Evolutionary conservation across 1,284 basidiomycete genomes (phyloP).

Genomic region (Ceratobasidium papillatum): DNA sequence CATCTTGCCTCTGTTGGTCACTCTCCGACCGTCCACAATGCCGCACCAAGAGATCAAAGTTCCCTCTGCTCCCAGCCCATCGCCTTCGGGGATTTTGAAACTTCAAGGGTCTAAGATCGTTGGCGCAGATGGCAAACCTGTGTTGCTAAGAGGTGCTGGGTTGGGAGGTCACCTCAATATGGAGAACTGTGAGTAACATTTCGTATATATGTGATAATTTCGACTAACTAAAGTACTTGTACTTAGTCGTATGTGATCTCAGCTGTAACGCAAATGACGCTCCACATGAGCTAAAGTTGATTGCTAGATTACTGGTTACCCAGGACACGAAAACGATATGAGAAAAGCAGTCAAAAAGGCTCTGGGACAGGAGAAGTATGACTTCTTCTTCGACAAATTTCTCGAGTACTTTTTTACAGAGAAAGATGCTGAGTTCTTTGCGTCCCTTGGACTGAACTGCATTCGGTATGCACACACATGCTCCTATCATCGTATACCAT

Average conservation of each 20-base stretch:
- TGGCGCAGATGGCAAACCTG: constrained; percentile 42
- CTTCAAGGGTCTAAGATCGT: constrained; percentile 45
- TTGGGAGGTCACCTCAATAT: constrained; percentile 45
- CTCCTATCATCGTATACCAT: background rate
- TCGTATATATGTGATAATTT: background rate
- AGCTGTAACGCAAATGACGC: background rate
- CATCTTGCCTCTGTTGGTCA: background rate
- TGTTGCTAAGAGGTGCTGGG: constrained; percentile 43
- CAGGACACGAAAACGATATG: constrained; percentile 51
- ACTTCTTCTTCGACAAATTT: constrained; percentile 57
- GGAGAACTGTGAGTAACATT: constrained; percentile 43
- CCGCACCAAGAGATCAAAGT: constrained; percentile 21
- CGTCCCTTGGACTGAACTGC: constrained; percentile 53
- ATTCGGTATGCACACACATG: constrained; percentile 46
- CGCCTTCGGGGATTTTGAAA: constrained; percentile 42
- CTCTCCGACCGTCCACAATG: background rate
- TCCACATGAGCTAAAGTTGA: background rate
- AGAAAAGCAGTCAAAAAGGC: constrained; percentile 52
- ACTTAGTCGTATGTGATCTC: constrained; percentile 7
- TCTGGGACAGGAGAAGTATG: constrained; percentile 55
- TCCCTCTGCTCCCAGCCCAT: constrained; percentile 39
- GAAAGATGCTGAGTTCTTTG: constrained; percentile 53
- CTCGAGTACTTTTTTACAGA: constrained; percentile 55
- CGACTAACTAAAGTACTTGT: background rate
- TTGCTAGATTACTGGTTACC: constrained; percentile 46